A percentile compares a stretch with the other conserved stretches of the same genome.
Evolutionary conservation across 148 eudicot species (phyloP).

Genomic region (Talinum fruticosum): DNA sequence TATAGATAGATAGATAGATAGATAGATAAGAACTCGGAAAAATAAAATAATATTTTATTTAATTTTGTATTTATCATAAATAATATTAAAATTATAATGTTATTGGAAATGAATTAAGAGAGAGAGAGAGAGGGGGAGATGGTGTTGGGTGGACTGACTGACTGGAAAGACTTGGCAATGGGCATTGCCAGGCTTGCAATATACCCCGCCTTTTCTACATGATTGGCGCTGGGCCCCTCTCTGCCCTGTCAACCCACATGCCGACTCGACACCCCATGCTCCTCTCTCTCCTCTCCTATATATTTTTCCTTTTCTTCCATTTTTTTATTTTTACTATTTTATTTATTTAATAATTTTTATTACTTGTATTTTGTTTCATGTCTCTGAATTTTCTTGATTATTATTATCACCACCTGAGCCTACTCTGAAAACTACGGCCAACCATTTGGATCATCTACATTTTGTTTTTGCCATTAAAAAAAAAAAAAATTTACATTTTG

Average conservation of each 20-base stretch:
- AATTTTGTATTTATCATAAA: too few species aligned
- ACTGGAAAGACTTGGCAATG: neutral
- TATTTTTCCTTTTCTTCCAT: neutral
- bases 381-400: neutral
- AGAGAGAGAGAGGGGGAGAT: too few species aligned
- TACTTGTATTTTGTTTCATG: neutral
- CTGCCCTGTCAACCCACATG: conserved; percentile 30
- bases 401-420: neutral
- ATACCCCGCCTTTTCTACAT: neutral
- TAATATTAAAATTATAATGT: too few species aligned
- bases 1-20: neutral
- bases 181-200: conserved; percentile 24
- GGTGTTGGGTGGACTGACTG: neutral
- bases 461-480: too few species aligned
- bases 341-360: neutral
- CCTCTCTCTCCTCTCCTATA: neutral
- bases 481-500: too few species aligned
- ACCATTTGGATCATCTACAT: neutral
- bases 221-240: conserved; percentile 13
- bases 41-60: too few species aligned
- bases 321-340: neutral
- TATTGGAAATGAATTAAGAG: too few species aligned
- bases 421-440: neutral
- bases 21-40: too few species aligned
- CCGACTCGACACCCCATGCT: conserved; percentile 24